A percentile compares a stretch with the other conserved stretches of the same genome.
Evolutionary conservation across 1,284 basidiomycete species (phyloP).

Genomic region (Erythrobasidium hasegawianum): DNA sequence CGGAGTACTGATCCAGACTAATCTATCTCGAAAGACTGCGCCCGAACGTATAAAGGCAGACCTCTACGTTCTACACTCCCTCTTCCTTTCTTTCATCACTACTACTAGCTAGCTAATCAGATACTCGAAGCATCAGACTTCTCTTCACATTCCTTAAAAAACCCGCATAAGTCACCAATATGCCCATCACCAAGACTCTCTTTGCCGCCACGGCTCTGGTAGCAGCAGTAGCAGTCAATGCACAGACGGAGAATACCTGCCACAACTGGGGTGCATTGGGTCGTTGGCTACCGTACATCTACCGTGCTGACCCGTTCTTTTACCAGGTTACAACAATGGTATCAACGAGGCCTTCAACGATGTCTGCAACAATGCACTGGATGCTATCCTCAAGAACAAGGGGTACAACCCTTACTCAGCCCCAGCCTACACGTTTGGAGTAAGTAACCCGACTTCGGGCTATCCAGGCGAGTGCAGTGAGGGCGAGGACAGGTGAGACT

Average conservation of each 20-base stretch:
- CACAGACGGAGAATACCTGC: background rate
- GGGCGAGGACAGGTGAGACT: background rate
- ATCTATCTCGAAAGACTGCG: too few species aligned
- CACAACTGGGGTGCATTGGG: background rate
- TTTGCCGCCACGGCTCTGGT: background rate
- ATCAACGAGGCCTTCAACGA: constrained; percentile 11
- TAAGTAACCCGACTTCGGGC: constrained; percentile 6
- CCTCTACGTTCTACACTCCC: too few species aligned
- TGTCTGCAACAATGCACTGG: constrained; percentile 6
- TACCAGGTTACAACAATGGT: constrained; percentile 10
- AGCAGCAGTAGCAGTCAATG: background rate
- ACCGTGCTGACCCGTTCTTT: background rate
- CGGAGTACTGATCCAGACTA: too few species aligned
- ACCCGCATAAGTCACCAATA: background rate
- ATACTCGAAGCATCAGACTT: background rate
- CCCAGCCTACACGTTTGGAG: background rate
- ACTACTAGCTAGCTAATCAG: constrained; percentile 1
- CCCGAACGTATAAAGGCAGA: too few species aligned
- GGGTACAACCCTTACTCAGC: constrained; percentile 3
- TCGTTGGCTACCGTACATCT: background rate
- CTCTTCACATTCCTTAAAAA: background rate
- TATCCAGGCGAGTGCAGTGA: background rate
- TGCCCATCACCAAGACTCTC: too few species aligned
- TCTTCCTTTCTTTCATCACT: background rate
- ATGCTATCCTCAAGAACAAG: background rate